Base-by-base conservation (phyloP, 2,329 filamentous ascomycete genomes). In the Nemania sp. region DNA sequence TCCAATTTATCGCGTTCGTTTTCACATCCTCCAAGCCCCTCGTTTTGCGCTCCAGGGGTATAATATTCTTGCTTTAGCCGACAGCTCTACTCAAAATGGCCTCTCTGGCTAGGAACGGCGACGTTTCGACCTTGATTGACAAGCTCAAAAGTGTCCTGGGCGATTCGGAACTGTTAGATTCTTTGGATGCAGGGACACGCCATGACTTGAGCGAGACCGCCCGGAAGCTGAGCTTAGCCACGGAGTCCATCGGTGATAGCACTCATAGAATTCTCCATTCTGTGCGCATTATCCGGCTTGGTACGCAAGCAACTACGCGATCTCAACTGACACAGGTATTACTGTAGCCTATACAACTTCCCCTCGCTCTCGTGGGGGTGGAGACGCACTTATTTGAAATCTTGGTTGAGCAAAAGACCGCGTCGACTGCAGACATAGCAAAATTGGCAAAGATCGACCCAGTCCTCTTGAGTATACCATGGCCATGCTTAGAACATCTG, bases 401-500 rank as follows among this genome's bases (percentile, higher is more conserved):
- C n/a, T 33, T 60, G 9, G 12, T 49, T 2, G 45, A 33, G 2
- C 14, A 47, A 3, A 49, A 58, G 17, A 48, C 45, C 9, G 36
- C 22, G 4, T 6, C 28, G 26, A 33, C 44, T 14, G 56, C 51
- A 6, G 49, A 52, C 34, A 42, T 41, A 20, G 31, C 49, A 31
- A 45, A 58, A 7, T 44, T 49, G 22, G 41, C 33, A n/a, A 58
- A 48, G 31, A 60, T 58, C 12, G 52, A 64, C 15, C 54, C 61
- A 14, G 30, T 34, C 33, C 26, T 64, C 15, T 41, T 61, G 49
- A 64, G 61, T 65, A 54, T 8, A 49, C 28, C 9, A 3, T 4
- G 11, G 4, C 28, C 9, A 4, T 31, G 11, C 4, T 31, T 5
- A 12, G 28, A 12, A 31, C n/a, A 31, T 31, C 11, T 9, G n/a